Evolutionary conservation across 768 basidiomycete genomes (phyloP), one percentile per base, ranked within the genome.

Genomic region (Lentinula lateritia): DNA sequence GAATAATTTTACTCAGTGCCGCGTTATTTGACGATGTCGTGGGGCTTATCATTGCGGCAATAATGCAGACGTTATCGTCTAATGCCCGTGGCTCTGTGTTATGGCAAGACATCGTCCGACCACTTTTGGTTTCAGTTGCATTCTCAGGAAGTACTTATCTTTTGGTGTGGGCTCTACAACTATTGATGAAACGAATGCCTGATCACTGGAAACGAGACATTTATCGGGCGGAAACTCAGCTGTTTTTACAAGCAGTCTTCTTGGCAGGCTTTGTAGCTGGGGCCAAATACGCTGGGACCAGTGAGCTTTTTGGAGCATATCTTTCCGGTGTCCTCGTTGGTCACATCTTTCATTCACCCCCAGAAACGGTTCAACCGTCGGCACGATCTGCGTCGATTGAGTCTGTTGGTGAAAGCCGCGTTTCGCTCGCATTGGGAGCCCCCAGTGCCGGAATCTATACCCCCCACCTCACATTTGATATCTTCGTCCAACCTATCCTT

Each of bases 11-110:
- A 15, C 74, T 85, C 63, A 80, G 79, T 53, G 86, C 86, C 0
- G 88, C 88, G 0, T 73, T 89, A 12, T 74, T 87, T 50, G 87
- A 90, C 70, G 87, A 90, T 68, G 76, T 88, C 8, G 74, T 83
- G 15, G 85, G 84, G 0, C 78, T 89, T 5, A 77, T 88, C 28
- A 79, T 88, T 38, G 79, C 83, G 0, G 80, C 80, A 23, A 78
- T 88, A 48, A 76, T 88, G 13, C 72, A 76, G 7, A 73, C 76
- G 6, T 67, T 84, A 16, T 73, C 76, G 4, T 50, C 53, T 1
- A 20, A 61, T 32, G 35, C 62, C n/a, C 59, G 57, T 50, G 62
- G 50, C 63, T 57, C 61, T 43, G 64, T 75, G 32, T 60, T 60
- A 20, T 73, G 73, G 73, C 67, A 68, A 41, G 71, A 72, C 13